Evolutionary conservation across 257 asterid genomes (phyloP).

Genomic region (Salvia rosmarinus): DNA sequence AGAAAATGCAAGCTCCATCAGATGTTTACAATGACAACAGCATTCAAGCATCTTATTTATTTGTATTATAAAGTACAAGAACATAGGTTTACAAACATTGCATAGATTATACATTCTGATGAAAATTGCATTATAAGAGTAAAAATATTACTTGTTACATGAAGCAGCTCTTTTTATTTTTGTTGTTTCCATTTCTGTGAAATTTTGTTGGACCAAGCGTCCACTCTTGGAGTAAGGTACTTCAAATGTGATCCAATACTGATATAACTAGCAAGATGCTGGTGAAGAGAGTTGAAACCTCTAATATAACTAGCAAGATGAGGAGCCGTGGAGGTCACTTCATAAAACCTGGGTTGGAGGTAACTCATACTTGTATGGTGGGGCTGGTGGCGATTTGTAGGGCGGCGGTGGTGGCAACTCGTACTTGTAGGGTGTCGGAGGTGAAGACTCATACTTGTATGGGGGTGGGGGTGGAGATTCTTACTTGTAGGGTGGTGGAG

Average conservation of each 20-base stretch:
- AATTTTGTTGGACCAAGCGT: neutral
- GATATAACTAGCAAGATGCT: neutral
- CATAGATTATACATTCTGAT: neutral
- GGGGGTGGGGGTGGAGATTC: no score
- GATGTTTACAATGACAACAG: neutral
- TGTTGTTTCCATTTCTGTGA: neutral
- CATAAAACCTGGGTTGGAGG: no score
- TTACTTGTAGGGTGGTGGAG: no score
- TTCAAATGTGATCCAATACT: conserved; percentile 4
- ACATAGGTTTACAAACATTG: neutral
- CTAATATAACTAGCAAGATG: no score
- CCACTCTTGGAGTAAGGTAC: neutral
- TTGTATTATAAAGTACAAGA: conserved; percentile 23
- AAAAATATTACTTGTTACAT: neutral
- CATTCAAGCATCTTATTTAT: conserved; percentile 25
- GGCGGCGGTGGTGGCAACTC: neutral
- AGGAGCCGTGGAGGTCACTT: neutral
- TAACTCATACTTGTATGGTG: conserved; percentile 4
- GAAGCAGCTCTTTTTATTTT: neutral
- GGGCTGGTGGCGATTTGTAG: no score
- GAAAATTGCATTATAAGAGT: neutral
- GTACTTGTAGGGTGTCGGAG: neutral
- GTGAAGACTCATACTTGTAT: no score
- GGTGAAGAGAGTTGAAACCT: conserved; percentile 3
- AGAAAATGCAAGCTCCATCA: neutral